Conservation (phyloP, 2,329 filamentous ascomycete species). For the Fusarium protoensiforme region DNA sequence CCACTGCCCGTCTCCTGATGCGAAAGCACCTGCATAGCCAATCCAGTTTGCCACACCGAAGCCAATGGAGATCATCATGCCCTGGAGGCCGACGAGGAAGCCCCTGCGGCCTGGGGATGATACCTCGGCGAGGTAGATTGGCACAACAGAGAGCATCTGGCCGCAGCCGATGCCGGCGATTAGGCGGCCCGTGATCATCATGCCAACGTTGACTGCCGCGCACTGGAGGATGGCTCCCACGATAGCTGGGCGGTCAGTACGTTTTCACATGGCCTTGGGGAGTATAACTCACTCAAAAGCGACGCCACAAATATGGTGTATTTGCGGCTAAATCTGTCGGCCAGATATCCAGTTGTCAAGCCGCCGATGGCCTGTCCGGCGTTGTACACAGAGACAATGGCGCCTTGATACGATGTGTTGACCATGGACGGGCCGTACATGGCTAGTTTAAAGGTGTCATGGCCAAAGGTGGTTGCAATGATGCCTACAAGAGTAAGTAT, state of each 20-base stretch:
- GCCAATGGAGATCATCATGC: background rate
- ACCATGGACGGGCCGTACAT: background rate
- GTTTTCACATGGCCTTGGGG: conserved; percentile 45
- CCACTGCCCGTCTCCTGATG: conserved; percentile 39
- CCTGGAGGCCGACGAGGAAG: background rate
- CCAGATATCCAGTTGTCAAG: conserved; percentile 44
- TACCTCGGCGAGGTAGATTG: background rate
- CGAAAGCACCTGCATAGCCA: background rate
- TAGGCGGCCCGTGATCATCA: background rate
- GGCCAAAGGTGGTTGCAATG: conserved; percentile 3
- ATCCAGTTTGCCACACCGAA: background rate
- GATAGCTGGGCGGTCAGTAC: conserved; percentile 24
- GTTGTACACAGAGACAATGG: conserved; percentile 42
- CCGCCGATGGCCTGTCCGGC: conserved; percentile 47
- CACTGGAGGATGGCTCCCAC: conserved; percentile 55
- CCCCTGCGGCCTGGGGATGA: conserved; percentile 49
- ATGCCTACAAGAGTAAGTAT: background rate
- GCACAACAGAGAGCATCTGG: background rate
- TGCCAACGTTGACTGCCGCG: conserved; percentile 41
- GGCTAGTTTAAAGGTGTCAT: background rate
- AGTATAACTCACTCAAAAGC: background rate
- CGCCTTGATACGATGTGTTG: background rate
- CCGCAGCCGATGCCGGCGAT: background rate
- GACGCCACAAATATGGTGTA: conserved; percentile 12
- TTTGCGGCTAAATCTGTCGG: conserved; percentile 42